Base-by-base conservation (phyloP, 73 alveolate species). In the Stentor roeselii region DNA sequence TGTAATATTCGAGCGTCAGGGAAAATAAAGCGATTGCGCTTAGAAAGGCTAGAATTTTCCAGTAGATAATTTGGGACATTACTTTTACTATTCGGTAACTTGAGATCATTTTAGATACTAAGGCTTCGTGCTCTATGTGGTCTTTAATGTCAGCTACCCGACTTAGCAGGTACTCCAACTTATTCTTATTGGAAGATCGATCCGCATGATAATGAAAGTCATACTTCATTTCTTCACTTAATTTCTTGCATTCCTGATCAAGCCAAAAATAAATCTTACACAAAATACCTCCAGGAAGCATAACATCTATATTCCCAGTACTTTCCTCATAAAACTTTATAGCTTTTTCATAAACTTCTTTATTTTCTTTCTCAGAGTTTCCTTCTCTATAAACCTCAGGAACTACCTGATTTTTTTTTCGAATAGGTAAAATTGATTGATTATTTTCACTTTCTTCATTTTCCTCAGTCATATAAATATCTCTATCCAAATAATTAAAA, bases 51-150 rank as follows among this genome's bases (percentile, higher is more conserved):
- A 93, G 78, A 82, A 91, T 95, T 90, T 91, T 92, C 97, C 98
- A 93, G 50, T 92, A 78, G 82, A 84, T 91, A 0, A 87, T 87
- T 61, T 89, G 82, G 15, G 90, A 83, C 0, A 93, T 76, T 3
- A 86, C 86, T 78, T 83, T 94, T 85, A 60, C 82, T 67, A 60
- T 85, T 83, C 76, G 91, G 89, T 83, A 89, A 67, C 88, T 86
- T 41, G 59, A 80, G 82, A 30, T 90, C 86, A 87, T 82, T 90
- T 89, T 95, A 60, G 91, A 83, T 30, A 93, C 89, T 67, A 86
- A 76, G 82, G 92, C 95, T 83, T 94, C 98, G 76, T 95, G 98
- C 84, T 94, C 93, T 92, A 97, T 94, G 82, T 94, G 97, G 78
- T 97, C 98, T 75, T 92, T 94, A 15, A 97, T 84, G 60, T 95